Conservation (phyloP, 345 rosid genomes). For the Pistacia atlantica region DNA sequence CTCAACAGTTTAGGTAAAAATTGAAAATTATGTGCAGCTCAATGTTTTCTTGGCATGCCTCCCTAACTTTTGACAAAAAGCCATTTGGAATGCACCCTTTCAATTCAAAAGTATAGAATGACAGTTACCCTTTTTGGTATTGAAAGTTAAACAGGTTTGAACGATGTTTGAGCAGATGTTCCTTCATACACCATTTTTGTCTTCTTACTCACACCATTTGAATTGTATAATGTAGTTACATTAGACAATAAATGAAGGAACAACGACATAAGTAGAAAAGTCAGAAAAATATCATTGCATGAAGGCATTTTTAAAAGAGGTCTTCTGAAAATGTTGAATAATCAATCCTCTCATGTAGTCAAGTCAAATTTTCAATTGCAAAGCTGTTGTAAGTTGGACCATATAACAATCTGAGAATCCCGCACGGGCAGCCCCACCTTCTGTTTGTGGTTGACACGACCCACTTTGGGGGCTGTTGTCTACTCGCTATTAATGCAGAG, state of each 20-base stretch:
- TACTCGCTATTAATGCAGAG: neutral
- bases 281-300: neutral
- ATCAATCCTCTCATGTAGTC: neutral
- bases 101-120: neutral
- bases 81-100: neutral
- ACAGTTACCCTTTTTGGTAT: neutral
- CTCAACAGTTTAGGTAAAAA: neutral
- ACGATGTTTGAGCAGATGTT: neutral
- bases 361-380: constrained; percentile 7
- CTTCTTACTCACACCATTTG: too few relatives aligned
- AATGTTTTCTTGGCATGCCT: neutral
- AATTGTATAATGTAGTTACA: too few relatives aligned
- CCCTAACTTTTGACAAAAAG: neutral
- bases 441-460: neutral
- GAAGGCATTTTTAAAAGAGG: neutral
- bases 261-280: neutral
- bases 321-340: neutral
- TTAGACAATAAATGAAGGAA: too few relatives aligned
- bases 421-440: neutral
- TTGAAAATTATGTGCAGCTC: neutral
- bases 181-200: too few relatives aligned
- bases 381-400: neutral
- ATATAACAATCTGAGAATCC: neutral
- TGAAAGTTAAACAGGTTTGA: neutral
- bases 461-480: neutral